A percentile compares a stretch with the other conserved stretches of the same genome.
Evolutionary conservation across 2,329 filamentous ascomycete species (phyloP).

Genomic region (Microdochium trichocladiopsis): DNA sequence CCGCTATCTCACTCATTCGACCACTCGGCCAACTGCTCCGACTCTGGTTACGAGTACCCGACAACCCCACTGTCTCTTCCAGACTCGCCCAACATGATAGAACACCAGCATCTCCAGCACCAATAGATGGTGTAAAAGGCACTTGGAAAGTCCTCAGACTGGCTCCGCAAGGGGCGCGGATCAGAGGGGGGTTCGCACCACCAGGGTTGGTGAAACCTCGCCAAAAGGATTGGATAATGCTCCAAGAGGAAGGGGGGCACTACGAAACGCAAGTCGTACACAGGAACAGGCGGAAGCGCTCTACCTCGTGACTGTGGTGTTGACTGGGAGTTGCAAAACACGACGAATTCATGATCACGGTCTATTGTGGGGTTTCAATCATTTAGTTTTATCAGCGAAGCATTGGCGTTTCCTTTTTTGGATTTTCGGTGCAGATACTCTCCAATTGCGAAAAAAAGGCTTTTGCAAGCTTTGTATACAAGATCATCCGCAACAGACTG

Average conservation of each 20-base stretch:
- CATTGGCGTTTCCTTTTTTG: not conserved
- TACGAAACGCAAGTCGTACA: not conserved
- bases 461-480: not conserved
- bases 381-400: not conserved
- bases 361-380: not conserved
- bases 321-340: not conserved
- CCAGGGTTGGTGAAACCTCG: not conserved
- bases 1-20: slow-evolving; percentile 70
- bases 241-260: not conserved
- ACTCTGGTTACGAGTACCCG: slow-evolving; percentile 57
- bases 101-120: slow-evolving; percentile 9
- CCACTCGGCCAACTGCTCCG: slow-evolving; percentile 56
- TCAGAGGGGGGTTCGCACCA: not conserved
- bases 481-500: not conserved
- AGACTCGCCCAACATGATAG: slow-evolving; percentile 51
- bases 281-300: not conserved
- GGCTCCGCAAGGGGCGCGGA: not conserved
- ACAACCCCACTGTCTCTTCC: slow-evolving; percentile 70
- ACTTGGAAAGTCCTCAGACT: not conserved
- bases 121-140: not conserved
- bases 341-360: not conserved
- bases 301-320: not conserved
- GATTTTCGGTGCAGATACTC: not conserved
- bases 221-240: not conserved
- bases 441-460: not conserved